Conservation (phyloP, 257 asterid genomes). For the Misopates orontium region DNA sequence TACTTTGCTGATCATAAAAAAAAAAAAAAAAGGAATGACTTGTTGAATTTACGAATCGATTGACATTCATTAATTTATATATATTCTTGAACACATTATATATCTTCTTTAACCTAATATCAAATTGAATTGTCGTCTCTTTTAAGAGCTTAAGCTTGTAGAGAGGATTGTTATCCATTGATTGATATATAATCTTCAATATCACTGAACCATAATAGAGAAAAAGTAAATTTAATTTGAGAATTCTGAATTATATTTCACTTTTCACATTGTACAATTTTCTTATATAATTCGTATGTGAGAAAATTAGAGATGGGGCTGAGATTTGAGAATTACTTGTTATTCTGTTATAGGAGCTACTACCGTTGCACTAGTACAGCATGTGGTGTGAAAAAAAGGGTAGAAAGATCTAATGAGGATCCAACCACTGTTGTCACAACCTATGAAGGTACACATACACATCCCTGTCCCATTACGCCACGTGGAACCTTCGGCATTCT, state of each 20-base stretch:
- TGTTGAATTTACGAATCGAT: too few relatives aligned
- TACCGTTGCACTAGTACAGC: constrained; percentile 83
- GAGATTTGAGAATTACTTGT: background rate
- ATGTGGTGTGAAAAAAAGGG: constrained; percentile 92
- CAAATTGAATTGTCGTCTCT: too few relatives aligned
- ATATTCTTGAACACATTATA: too few relatives aligned
- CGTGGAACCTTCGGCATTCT: constrained; percentile 51
- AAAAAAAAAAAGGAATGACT: too few relatives aligned
- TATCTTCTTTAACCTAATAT: too few relatives aligned
- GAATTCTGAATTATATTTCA: background rate
- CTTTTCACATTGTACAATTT: background rate
- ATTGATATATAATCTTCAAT: too few relatives aligned
- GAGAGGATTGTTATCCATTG: too few relatives aligned
- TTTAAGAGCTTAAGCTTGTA: too few relatives aligned
- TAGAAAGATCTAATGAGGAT: constrained; percentile 80
- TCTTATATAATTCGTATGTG: background rate
- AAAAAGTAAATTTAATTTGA: too few relatives aligned
- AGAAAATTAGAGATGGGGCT: background rate
- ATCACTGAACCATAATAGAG: too few relatives aligned
- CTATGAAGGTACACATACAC: constrained; percentile 85
- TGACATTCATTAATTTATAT: too few relatives aligned
- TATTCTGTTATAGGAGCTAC: constrained; percentile 60
- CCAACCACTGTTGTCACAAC: constrained; percentile 80
- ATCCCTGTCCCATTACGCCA: constrained; percentile 43
- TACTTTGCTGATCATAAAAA: too few relatives aligned